Conservation (phyloP, 2,329 filamentous ascomycete genomes). For the Botrytis galanthina region DNA sequence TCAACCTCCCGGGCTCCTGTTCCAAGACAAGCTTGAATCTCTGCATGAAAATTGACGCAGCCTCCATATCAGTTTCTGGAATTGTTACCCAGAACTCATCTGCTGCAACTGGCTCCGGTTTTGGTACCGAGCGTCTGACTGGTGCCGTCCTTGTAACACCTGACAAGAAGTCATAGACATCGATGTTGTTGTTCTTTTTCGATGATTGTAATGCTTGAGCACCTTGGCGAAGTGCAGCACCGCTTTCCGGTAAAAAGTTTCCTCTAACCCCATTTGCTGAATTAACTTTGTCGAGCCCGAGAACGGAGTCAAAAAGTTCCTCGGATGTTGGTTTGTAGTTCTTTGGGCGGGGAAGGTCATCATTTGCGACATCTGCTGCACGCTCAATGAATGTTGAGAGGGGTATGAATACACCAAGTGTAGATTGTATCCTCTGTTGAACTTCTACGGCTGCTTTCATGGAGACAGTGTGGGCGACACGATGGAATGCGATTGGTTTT, state of each 20-base stretch:
- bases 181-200: conserved; percentile 50
- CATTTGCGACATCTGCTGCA: conserved; percentile 83
- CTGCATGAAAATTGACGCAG: conserved; percentile 79
- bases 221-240: conserved; percentile 45
- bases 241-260: conserved; percentile 70
- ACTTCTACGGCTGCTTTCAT: conserved; percentile 74
- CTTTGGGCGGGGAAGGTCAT: conserved; percentile 70
- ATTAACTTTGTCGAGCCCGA: conserved; percentile 61
- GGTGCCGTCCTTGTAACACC: conserved; percentile 41
- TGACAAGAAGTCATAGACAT: conserved; percentile 81
- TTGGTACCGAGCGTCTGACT: conserved; percentile 33
- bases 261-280: conserved; percentile 56
- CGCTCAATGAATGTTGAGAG: conserved; percentile 83
- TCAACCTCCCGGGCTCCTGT: conserved; percentile 71
- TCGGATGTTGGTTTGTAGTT: conserved; percentile 65
- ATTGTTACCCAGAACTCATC: conserved; percentile 84
- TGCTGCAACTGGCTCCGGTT: conserved; percentile 50
- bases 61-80: conserved; percentile 74
- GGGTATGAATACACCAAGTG: conserved; percentile 76
- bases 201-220: conserved; percentile 30
- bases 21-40: conserved; percentile 82
- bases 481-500: conserved; percentile 47
- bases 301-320: conserved; percentile 85
- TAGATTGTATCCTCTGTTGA: conserved; percentile 75
- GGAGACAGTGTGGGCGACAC: conserved; percentile 73